Evolutionary conservation across 495 filamentous ascomycete species (phyloP), one percentile per base, ranked within the genome.

Genomic region (Evernia prunastri): DNA sequence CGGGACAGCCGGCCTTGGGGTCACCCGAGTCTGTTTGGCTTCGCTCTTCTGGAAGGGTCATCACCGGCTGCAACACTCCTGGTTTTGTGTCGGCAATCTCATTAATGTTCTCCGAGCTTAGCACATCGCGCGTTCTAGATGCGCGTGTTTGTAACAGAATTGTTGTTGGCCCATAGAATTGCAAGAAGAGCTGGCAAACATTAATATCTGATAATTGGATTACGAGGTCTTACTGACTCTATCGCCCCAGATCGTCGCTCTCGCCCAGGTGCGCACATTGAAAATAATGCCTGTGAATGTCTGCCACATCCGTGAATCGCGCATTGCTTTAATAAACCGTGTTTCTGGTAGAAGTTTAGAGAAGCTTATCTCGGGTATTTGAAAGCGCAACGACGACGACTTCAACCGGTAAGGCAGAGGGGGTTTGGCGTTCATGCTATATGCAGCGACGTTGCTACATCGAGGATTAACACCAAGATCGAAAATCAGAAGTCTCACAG

Each of bases 171-270:
- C 94, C 94, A 31, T 87, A 81, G 69, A 98, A 96, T 68, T 89
- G 87, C 29, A 97, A 77, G 71, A 97, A 97, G 18, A 97, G 79
- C 86, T 89, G 63, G 13, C 29, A 25, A 47, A 11, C 12, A 33
- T 70, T 57, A 68, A 49, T 33, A 29, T 39, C 13, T 29, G 25
- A 27, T 8, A n/a, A 23, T 29, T 27, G 59, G 56, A 23, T 11
- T 27, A 33, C 35, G 39, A 40, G 27, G 2, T 37, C 13, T 3
- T 42, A 66, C 77, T 64, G 78, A 89, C 86, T 67, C 93, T 77
- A 73, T 98, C 94, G 36, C 94, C 94, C 90, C 90, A 96, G n/a
- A 98, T 88, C 5, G 87, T 87, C 70, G 87, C 79, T 61, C 92
- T 81, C 37, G 84, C 79, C 74, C 89, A 88, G 2, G 90, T 93